Base-by-base conservation (phyloP, 345 rosid genomes). In the Excoecaria agallocha region DNA sequence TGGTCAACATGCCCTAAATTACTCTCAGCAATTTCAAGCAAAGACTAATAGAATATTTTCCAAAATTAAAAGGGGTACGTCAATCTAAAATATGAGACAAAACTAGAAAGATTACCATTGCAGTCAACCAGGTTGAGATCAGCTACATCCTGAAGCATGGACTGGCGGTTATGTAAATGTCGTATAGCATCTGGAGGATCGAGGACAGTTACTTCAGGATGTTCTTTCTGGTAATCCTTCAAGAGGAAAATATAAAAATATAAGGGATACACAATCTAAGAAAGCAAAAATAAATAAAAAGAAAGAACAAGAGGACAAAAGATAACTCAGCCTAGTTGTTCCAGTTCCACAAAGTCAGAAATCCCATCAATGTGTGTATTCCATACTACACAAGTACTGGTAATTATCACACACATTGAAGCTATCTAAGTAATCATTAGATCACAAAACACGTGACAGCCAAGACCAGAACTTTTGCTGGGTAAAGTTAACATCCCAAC, bases 121-220 rank as follows among this genome's bases (percentile, higher is more conserved):
- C 73, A 76, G 19, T 83, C 93, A 16, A 89, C 79, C 77, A 92
- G 84, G 74, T 89, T 81, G n/a, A 94, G 74, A 68, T 90, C 88
- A 48, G 89, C 91, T 66, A 90, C 93, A 69, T 87, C 88, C 79
- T 87, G 92, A 19, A 94, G 97, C 98, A 94, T 94, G 15, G 92
- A 90, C 73, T 94, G 92, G 45, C 97, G 90, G 78, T 92, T 90
- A 38, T 72, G 77, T 66, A 92, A 76, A 81, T 78, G 92, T 63
- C 80, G 74, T 69, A 92, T 94, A 20, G 98, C 86, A 84, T 88
- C 78, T 46, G 97, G 98, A 73, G 96, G 93, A 88, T 94, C 98
- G 64, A 94, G 81, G 38, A 94, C 87, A 38, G 84, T 81, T 52
- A 90, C 97, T 83, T 90, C 93, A 54, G 96, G 97, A 82, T 94